Conservation (phyloP, 2,329 filamentous ascomycete genomes). For the Fusarium floridanum region DNA sequence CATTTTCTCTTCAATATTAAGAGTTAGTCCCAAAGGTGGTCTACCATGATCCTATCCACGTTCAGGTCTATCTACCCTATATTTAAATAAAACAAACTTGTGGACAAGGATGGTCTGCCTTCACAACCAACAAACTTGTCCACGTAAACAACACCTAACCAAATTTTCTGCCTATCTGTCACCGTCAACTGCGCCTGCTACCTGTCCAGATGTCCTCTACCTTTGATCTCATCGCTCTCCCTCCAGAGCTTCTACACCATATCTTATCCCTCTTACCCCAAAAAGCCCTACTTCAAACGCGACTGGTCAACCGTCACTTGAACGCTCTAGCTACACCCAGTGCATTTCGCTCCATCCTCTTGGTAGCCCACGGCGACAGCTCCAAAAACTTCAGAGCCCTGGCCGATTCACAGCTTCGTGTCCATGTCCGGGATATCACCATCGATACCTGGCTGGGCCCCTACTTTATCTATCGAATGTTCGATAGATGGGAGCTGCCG, state of each 20-base stretch:
- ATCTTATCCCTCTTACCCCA: background rate
- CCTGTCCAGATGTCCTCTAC: background rate
- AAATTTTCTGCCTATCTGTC: background rate
- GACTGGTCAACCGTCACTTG: constrained; percentile 47
- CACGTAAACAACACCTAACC: background rate
- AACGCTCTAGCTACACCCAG: constrained; percentile 37
- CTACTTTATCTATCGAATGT: background rate
- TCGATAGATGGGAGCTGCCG: background rate
- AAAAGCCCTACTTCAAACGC: constrained; percentile 26
- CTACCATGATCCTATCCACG: too few species aligned
- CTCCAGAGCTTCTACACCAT: background rate
- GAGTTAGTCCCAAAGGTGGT: background rate
- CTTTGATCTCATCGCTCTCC: background rate
- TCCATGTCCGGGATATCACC: background rate
- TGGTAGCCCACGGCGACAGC: background rate
- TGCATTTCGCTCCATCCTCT: background rate
- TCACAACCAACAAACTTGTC: background rate
- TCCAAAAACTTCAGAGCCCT: background rate
- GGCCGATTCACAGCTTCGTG: background rate
- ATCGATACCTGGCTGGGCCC: constrained; percentile 6
- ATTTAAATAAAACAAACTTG: background rate
- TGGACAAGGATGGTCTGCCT: background rate
- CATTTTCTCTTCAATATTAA: background rate
- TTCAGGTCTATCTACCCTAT: background rate
- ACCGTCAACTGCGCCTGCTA: background rate